Conservation (phyloP, 2,329 filamentous ascomycete genomes). For the Sporothrix dimorphospora region DNA sequence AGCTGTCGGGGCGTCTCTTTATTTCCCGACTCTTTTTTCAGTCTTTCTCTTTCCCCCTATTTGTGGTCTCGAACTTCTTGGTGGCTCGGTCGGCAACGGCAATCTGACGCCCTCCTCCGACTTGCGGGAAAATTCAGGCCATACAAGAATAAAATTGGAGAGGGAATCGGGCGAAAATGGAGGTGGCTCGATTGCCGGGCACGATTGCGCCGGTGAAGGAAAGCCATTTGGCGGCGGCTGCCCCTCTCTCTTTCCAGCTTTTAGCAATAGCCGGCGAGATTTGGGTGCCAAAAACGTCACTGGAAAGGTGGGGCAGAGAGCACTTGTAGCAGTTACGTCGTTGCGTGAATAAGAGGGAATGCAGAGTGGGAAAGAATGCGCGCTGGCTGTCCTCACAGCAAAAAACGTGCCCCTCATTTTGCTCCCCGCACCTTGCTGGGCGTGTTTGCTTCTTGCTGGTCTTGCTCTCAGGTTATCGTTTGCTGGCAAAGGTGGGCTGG, state of each 20-base stretch:
- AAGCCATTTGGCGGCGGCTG: neutral
- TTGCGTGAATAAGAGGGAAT: neutral
- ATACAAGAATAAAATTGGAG: neutral
- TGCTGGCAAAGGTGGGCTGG: neutral
- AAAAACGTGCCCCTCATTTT: constrained; percentile 16
- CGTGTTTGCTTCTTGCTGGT: neutral
- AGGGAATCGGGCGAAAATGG: neutral
- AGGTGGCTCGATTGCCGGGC: constrained; percentile 18
- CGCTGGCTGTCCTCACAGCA: neutral
- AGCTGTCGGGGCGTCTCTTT: neutral
- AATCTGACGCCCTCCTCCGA: constrained; percentile 1
- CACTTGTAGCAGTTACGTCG: neutral
- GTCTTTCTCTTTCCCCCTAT: neutral
- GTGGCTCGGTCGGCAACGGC: neutral
- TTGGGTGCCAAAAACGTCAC: constrained; percentile 8
- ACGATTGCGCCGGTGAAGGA: neutral
- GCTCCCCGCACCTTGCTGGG: constrained; percentile 14
- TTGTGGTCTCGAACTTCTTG: too few species aligned
- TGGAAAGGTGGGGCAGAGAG: neutral
- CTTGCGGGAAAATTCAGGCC: constrained; percentile 17
- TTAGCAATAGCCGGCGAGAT: constrained; percentile 9
- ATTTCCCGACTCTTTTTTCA: neutral
- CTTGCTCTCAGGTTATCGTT: too few species aligned
- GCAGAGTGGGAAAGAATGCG: neutral
- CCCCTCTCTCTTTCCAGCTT: neutral